Evolutionary conservation across 2,329 filamentous ascomycete species (phyloP).

Genomic region (Aspergillus brasiliensis): DNA sequence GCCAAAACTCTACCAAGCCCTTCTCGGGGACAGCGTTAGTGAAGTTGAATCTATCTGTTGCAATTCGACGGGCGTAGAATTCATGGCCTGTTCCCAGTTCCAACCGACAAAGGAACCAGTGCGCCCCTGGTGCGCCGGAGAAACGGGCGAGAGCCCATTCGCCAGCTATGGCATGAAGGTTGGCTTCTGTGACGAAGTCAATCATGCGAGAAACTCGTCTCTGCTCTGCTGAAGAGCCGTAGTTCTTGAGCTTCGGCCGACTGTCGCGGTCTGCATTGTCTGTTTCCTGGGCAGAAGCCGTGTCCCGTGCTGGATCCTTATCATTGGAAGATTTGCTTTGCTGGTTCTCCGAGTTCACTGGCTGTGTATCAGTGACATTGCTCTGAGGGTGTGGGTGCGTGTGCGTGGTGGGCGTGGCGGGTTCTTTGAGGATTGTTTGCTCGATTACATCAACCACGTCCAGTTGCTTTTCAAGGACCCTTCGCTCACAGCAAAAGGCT

Average conservation of each 20-base stretch:
- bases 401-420: no score
- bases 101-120: conserved; percentile 19
- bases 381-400: neutral
- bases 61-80: conserved; percentile 17
- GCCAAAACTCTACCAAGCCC: conserved; percentile 20
- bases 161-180: conserved; percentile 18
- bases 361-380: neutral
- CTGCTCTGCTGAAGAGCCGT: neutral
- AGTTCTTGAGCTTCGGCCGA: neutral
- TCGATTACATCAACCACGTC: conserved; percentile 14
- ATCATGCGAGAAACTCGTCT: conserved; percentile 19
- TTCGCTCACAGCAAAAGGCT: conserved; percentile 11
- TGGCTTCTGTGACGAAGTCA: conserved; percentile 16
- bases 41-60: conserved; percentile 19
- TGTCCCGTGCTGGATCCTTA: neutral
- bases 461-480: conserved; percentile 11
- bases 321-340: neutral
- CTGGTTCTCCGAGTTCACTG: neutral
- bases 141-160: conserved; percentile 22
- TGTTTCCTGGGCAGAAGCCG: neutral
- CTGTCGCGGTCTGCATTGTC: neutral
- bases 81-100: conserved; percentile 14
- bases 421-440: neutral
- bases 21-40: conserved; percentile 19
- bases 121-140: conserved; percentile 15